phyloP scores from a whole-genome alignment of 495 filamentous ascomycete species.

The Aspergillus diversus region DNA sequence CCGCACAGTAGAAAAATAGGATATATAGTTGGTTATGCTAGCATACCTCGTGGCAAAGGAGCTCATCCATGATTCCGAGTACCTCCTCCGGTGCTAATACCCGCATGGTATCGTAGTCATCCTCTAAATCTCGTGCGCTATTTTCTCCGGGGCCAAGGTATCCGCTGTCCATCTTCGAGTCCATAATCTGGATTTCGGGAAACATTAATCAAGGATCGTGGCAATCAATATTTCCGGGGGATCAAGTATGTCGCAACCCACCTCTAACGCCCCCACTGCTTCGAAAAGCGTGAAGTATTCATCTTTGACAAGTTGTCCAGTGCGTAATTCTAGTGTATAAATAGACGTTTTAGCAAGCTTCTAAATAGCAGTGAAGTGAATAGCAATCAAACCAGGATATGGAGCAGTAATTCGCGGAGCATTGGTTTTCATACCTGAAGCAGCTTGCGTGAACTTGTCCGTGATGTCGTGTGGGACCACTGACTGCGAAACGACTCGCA shows the following conservation, averaged over 20 bases:
- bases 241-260: conserved; percentile 41
- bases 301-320: conserved; percentile 91
- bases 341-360: conserved; percentile 16
- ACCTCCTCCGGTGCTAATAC: conserved; percentile 76
- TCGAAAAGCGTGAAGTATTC: conserved; percentile 91
- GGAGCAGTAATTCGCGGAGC: background rate
- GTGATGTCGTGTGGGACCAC: conserved; percentile 76
- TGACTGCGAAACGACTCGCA: conserved; percentile 45
- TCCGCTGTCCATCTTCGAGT: conserved; percentile 97
- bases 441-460: conserved; percentile 69
- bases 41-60: conserved; percentile 83
- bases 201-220: conserved; percentile 14
- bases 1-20: too few relatives aligned
- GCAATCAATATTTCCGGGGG: background rate
- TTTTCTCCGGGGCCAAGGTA: conserved; percentile 74
- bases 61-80: conserved; percentile 90
- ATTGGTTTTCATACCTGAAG: conserved; percentile 57
- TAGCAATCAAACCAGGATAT: background rate
- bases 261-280: conserved; percentile 92
- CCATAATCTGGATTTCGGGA: conserved; percentile 76
- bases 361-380: background rate
- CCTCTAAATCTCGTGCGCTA: conserved; percentile 61
- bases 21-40: conserved; percentile 7
- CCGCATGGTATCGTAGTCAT: conserved; percentile 78
- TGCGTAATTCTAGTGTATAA: conserved; percentile 61